phyloP scores from a whole-genome alignment of 192 early-diverging fungal species.

The Coemansia sp. region DNA sequence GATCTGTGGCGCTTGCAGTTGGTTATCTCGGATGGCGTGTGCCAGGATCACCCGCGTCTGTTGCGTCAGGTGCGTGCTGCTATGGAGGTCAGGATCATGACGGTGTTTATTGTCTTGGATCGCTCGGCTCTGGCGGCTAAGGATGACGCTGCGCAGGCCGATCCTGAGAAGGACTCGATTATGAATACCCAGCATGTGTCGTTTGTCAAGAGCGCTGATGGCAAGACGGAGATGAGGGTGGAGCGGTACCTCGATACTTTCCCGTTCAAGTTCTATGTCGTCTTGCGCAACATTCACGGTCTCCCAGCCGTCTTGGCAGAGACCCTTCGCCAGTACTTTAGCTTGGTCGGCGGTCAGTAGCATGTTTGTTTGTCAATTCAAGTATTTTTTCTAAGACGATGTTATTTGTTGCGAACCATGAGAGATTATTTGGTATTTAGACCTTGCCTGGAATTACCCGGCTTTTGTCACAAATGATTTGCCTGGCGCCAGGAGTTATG shows the following conservation, averaged over 20 bases:
- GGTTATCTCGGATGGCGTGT: conserved; percentile 95
- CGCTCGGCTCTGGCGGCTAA: conserved; percentile 34
- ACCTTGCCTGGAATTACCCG: no score
- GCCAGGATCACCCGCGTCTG: conserved; percentile 88
- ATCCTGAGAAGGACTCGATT: conserved; percentile 66
- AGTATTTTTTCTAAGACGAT: not conserved
- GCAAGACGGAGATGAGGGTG: conserved; percentile 66
- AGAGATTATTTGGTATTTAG: not conserved
- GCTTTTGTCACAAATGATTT: no score
- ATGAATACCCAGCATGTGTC: conserved; percentile 86
- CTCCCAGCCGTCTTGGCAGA: conserved; percentile 88
- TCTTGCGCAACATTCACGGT: conserved; percentile 82
- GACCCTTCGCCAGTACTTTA: conserved; percentile 95
- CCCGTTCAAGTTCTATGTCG: conserved; percentile 97
- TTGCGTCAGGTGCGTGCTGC: conserved; percentile 84
- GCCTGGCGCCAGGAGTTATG: no score
- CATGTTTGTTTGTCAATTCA: not conserved
- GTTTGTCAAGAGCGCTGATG: conserved; percentile 63
- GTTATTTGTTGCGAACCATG: not conserved
- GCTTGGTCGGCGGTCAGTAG: conserved; percentile 63
- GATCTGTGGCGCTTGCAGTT: conserved; percentile 97
- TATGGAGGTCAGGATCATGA: conserved; percentile 82
- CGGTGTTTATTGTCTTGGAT: conserved; percentile 95
- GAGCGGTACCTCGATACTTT: conserved; percentile 91
- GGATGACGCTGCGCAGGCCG: not conserved